Evolutionary conservation across 495 filamentous ascomycete genomes (phyloP).

Genomic region (Lineolata rhizophorae): DNA sequence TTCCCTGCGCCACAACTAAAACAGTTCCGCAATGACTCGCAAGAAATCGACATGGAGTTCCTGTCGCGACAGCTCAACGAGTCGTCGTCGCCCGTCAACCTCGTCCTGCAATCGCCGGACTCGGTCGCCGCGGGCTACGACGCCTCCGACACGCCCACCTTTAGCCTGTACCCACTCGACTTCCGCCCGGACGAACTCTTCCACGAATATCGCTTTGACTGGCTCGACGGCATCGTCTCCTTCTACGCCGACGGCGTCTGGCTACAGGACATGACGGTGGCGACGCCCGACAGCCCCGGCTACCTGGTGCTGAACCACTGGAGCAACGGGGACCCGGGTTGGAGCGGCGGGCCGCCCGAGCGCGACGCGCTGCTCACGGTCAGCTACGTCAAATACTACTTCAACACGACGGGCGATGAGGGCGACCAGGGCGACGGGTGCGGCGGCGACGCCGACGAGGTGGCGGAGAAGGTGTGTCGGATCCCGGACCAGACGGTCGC

Average conservation of each 20-base stretch:
- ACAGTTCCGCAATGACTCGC: constrained; percentile 53
- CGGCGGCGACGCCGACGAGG: constrained; percentile 23
- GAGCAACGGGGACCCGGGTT: constrained; percentile 49
- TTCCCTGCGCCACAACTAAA: not conserved
- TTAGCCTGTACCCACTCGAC: constrained; percentile 28
- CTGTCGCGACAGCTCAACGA: constrained; percentile 27
- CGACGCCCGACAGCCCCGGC: constrained; percentile 33
- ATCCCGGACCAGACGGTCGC: constrained; percentile 32
- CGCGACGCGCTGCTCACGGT: constrained; percentile 36
- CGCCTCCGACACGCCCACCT: constrained; percentile 30
- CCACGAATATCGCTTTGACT: constrained; percentile 66
- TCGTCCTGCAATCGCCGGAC: constrained; percentile 43
- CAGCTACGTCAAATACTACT: constrained; percentile 51
- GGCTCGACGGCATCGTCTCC: constrained; percentile 30
- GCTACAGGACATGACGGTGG: constrained; percentile 29
- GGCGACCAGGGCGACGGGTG: constrained; percentile 25
- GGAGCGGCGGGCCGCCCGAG: constrained; percentile 45
- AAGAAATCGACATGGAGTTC: constrained; percentile 65
- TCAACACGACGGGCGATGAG: constrained; percentile 36
- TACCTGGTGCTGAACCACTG: constrained; percentile 51
- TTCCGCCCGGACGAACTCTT: constrained; percentile 37
- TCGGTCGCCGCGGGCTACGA: constrained; percentile 32
- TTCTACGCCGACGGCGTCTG: constrained; percentile 41
- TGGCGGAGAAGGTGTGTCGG: constrained; percentile 20
- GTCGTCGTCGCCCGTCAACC: constrained; percentile 30